Percentiles rank a stretch among this genome's conserved stretches.
Conservation (phyloP, 2,329 filamentous ascomycete genomes). For the Penicillium sp. region DNA sequence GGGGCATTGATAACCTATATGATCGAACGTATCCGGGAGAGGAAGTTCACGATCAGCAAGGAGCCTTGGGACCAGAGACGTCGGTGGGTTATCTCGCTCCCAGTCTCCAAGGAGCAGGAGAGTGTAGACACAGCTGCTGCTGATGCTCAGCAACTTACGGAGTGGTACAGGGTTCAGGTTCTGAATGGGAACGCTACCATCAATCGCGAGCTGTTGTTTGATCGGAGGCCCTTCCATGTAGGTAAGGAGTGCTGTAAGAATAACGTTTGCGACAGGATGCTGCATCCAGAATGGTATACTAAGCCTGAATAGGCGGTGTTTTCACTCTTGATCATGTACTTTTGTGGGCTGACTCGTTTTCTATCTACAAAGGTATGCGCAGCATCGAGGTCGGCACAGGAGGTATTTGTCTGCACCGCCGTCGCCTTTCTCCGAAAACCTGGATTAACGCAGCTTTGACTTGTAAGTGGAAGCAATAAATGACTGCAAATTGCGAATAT, state of each 20-base stretch:
- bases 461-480: no score
- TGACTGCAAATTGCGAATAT: no score
- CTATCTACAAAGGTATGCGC: no score
- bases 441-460: no score
- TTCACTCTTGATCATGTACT: no score
- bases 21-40: not conserved
- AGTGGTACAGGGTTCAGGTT: conserved; percentile 3
- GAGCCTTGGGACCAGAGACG: not conserved
- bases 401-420: no score
- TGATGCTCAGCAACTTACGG: not conserved
- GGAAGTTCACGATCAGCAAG: not conserved
- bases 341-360: no score
- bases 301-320: not conserved
- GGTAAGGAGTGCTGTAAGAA: not conserved
- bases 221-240: not conserved
- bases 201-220: conserved; percentile 1
- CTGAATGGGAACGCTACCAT: conserved; percentile 3
- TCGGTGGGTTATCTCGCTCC: conserved; percentile 5
- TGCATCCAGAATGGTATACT: not conserved
- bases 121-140: not conserved
- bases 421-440: no score
- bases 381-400: no score
- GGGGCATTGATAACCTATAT: conserved; percentile 1
- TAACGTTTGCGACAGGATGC: not conserved
- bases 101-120: not conserved